Base-by-base conservation (phyloP, 2,329 filamentous ascomycete species). In the Tetracladium maxilliforme region DNA sequence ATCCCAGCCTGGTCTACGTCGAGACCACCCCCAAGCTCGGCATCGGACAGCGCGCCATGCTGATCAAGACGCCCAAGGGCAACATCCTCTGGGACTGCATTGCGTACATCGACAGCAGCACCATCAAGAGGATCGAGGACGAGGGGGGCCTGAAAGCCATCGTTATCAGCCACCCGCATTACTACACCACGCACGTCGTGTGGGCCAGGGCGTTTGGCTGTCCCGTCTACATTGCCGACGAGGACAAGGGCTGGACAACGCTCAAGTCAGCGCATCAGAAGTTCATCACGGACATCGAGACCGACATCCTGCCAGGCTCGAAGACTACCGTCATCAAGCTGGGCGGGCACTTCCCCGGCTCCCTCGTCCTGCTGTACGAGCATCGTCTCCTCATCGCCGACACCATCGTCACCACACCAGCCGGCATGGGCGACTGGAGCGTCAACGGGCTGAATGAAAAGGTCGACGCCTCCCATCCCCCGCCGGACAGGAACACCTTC, bases 1-100 rank as follows among this genome's bases (percentile, higher is more conserved):
- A 73, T 32, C 31, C 47, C 4, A 40, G 47, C 9, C 44, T 70
- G 25, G 52, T 50, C 14, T 58, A 51, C 26, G 57, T 71, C 28
- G 41, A 41, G 24, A 65, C 64, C 0, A 46, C 52, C 19, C 70
- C 69, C 16, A 58, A 73, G 44, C 52, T 84, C 31, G 80, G 58
- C 27, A 90, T 90, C 33, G 80, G 80, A 2, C 74, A 90, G 48
- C 64, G 81, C 16, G 72, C 72, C 12, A 61, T 84, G 23, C 54
- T 92, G 3, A 52, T 87, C 9, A 56, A 61, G 24, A 81, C 77
- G 0, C 55, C 65, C 0, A 30, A 47, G 0, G 79, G 80, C 1
- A 86, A 86, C 43, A 48, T 90, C 2, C 63, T 90, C 3, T 92
- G 81, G 81, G 82, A 90, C 47, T 71, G 76, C 33, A 56, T 90